Percentiles rank a stretch among this genome's conserved stretches.
Conservation (phyloP, 2,329 filamentous ascomycete species). For the Phialophora tarda region DNA sequence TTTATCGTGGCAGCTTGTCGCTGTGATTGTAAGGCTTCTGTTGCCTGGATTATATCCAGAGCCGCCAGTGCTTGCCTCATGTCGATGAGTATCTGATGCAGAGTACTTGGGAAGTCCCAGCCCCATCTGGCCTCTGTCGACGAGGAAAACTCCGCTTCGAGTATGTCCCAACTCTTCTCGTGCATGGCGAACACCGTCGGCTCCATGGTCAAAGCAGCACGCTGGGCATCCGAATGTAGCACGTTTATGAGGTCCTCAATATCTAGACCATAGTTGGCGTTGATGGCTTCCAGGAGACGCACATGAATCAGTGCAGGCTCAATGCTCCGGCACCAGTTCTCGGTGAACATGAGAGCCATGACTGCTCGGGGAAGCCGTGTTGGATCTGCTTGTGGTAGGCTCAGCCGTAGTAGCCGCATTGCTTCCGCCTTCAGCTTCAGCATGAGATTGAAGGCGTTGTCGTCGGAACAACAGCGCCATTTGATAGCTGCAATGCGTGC, state of each 20-base stretch:
- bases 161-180: conserved; percentile 7
- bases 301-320: conserved; percentile 19
- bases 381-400: conserved; percentile 2
- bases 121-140: not conserved
- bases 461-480: conserved; percentile 6
- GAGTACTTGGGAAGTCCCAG: not conserved
- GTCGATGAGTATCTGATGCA: not conserved
- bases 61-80: conserved; percentile 17
- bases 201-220: conserved; percentile 12
- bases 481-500: conserved; percentile 21
- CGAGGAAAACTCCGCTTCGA: conserved; percentile 10
- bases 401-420: conserved; percentile 19
- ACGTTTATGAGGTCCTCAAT: conserved; percentile 17
- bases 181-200: conserved; percentile 15
- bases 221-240: conserved; percentile 22
- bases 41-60: conserved; percentile 1
- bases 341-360: conserved; percentile 18
- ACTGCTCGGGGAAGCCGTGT: conserved; percentile 14
- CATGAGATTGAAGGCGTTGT: conserved; percentile 9
- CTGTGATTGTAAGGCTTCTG: not conserved
- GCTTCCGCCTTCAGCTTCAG: conserved; percentile 23
- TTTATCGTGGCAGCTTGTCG: conserved; percentile 18
- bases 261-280: conserved; percentile 14
- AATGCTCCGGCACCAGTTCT: conserved; percentile 19
- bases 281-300: conserved; percentile 12